A percentile compares a stretch with the other conserved stretches of the same genome.
These are phyloP conservation scores for Lodderomyces elongisporus DNA, from an alignment of 1,139 yeast species.

Conservation along the genomic window DNA sequence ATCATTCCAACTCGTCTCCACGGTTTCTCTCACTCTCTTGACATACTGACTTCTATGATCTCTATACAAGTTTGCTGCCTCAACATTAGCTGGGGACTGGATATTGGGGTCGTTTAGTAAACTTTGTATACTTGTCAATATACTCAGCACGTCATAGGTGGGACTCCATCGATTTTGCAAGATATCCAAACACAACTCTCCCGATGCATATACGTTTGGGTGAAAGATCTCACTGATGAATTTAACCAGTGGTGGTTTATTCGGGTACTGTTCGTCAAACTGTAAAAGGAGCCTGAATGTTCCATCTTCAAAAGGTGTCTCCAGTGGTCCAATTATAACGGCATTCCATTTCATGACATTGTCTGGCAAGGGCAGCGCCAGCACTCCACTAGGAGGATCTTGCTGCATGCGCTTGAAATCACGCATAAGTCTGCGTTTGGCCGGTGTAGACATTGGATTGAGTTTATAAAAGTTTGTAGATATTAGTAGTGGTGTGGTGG, in stretches of 20 bases:
- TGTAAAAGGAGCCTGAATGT: slow-evolving; percentile 83
- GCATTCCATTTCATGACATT: slow-evolving; percentile 98
- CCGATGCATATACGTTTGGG: slow-evolving; percentile 93
- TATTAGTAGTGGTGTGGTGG: too few species aligned
- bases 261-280: slow-evolving; percentile 96
- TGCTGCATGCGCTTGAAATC: slow-evolving; percentile 98
- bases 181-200: slow-evolving; percentile 93
- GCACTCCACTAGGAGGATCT: slow-evolving; percentile 97
- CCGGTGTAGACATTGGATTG: slow-evolving; percentile 82
- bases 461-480: too few species aligned
- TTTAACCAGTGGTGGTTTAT: slow-evolving; percentile 90
- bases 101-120: slow-evolving; percentile 94
- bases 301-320: slow-evolving; percentile 97
- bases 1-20: slow-evolving; percentile 80
- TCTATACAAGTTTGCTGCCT: slow-evolving; percentile 92
- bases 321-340: slow-evolving; percentile 95
- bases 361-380: slow-evolving; percentile 95
- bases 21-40: slow-evolving; percentile 89
- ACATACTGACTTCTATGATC: slow-evolving; percentile 92
- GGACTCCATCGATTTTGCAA: slow-evolving; percentile 98
- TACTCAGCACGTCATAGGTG: slow-evolving; percentile 96
- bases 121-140: slow-evolving; percentile 81
- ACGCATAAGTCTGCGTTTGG: slow-evolving; percentile 97
- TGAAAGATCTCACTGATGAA: slow-evolving; percentile 95
- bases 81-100: slow-evolving; percentile 95